These are phyloP conservation scores for Tritrichomonas foetus DNA, from an alignment of 208 protist species.

Conservation along the genomic window DNA sequence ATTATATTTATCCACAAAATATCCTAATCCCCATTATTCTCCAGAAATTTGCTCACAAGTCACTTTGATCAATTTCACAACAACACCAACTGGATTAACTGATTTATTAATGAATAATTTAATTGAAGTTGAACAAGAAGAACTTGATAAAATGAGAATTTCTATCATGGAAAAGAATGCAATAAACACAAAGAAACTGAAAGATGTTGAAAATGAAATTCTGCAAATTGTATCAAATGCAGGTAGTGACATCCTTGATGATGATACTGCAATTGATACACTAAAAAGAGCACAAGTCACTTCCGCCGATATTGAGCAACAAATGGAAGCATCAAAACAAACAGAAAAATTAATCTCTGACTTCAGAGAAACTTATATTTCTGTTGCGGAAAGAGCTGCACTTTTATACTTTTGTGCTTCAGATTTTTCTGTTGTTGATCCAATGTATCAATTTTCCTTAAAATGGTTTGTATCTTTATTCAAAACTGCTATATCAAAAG, in stretches of 20 bases:
- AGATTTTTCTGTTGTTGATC: conserved; percentile 58
- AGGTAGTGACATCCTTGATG: conserved; percentile 84
- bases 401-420: conserved; percentile 84
- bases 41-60: conserved; percentile 93
- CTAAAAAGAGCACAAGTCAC: conserved; percentile 72
- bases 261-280: conserved; percentile 87
- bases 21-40: conserved; percentile 92
- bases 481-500: neutral
- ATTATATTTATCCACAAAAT: conserved; percentile 92
- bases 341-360: conserved; percentile 80
- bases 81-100: conserved; percentile 89
- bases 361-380: conserved; percentile 76
- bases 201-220: conserved; percentile 88
- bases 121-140: conserved; percentile 88
- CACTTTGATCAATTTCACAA: conserved; percentile 97
- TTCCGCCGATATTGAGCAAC: conserved; percentile 72
- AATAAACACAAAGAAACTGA: conserved; percentile 92
- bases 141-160: conserved; percentile 85
- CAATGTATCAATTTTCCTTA: conserved; percentile 58
- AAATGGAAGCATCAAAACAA: conserved; percentile 74
- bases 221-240: conserved; percentile 78
- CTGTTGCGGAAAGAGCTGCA: conserved; percentile 76
- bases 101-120: conserved; percentile 95
- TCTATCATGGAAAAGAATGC: conserved; percentile 87
- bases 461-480: conserved; percentile 30